These are phyloP conservation scores for Lentinula sp. DNA, from an alignment of 768 basidiomycete species.

Conservation along the genomic window DNA sequence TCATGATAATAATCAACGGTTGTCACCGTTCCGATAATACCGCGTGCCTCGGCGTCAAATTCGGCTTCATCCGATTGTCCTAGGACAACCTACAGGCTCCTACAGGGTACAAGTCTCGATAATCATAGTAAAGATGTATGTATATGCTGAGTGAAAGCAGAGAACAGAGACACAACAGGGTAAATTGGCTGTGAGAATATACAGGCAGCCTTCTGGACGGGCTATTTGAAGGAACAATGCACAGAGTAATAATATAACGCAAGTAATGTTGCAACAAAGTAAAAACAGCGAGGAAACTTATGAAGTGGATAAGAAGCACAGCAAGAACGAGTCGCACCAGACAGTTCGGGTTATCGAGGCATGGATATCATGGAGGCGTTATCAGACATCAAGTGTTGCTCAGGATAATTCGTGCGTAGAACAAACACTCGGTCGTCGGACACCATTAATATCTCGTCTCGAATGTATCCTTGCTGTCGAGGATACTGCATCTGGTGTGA, in stretches of 20 bases:
- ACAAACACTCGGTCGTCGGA: conserved; percentile 84
- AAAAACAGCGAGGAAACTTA: not conserved
- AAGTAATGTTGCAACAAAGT: not conserved
- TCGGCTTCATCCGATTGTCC: too few species aligned
- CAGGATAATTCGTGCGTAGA: conserved; percentile 42
- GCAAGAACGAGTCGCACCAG: conserved; percentile 11
- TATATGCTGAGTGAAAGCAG: conserved; percentile 11
- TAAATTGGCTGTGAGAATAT: conserved; percentile 1
- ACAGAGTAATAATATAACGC: conserved; percentile 9
- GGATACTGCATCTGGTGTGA: conserved; percentile 39
- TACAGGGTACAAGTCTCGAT: conserved; percentile 6
- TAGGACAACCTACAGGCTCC: not conserved
- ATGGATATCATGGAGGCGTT: conserved; percentile 37
- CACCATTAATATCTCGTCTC: conserved; percentile 85
- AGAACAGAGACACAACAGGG: conserved; percentile 13
- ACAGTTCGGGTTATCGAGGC: conserved; percentile 20
- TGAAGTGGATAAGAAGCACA: not conserved
- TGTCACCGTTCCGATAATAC: not conserved
- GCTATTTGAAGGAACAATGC: conserved; percentile 6
- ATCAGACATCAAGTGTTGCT: conserved; percentile 35
- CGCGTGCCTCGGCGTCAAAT: not conserved
- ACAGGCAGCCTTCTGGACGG: conserved; percentile 18
- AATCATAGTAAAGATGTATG: conserved; percentile 24
- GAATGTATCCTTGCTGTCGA: conserved; percentile 41
- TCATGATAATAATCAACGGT: not conserved